Conservation (phyloP, 208 protist species). For the Trichomonas tenax region DNA sequence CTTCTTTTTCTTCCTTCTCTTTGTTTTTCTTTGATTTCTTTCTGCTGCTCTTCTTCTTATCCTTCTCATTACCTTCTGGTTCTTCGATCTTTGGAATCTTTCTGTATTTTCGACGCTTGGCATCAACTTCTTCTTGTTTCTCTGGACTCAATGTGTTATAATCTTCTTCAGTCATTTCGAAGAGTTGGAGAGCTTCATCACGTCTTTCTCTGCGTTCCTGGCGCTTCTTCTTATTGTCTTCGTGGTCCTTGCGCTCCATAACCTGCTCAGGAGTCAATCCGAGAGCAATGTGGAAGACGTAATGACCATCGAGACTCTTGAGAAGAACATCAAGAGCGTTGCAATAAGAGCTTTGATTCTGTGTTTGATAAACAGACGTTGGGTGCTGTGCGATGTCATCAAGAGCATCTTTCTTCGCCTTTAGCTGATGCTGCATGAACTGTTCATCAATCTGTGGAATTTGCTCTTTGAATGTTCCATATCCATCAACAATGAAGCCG, state of each 20-base stretch:
- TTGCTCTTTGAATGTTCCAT: background rate
- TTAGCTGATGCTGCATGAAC: background rate
- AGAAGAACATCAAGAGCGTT: background rate
- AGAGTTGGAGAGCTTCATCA: background rate
- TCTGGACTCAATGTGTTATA: background rate
- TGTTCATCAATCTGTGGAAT: background rate
- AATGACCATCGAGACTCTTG: background rate
- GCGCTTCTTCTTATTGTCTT: background rate
- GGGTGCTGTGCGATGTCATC: background rate
- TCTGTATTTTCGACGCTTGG: background rate
- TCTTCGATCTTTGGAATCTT: background rate
- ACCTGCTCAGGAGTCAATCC: background rate
- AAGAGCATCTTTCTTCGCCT: background rate
- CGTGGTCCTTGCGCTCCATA: background rate
- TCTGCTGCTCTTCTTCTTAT: background rate
- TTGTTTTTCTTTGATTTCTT: background rate
- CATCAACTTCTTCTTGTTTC: background rate
- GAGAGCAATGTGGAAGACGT: background rate
- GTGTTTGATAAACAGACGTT: background rate
- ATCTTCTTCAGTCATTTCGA: conserved; percentile 5
- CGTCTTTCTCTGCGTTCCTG: no score
- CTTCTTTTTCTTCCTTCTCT: background rate
- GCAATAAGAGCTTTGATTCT: background rate
- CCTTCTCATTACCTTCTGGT: background rate
- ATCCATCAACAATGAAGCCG: background rate